Evolutionary conservation across 805 yeast genomes (phyloP), one percentile per base, ranked within the genome.

Genomic region (Lipomyces kockii): DNA sequence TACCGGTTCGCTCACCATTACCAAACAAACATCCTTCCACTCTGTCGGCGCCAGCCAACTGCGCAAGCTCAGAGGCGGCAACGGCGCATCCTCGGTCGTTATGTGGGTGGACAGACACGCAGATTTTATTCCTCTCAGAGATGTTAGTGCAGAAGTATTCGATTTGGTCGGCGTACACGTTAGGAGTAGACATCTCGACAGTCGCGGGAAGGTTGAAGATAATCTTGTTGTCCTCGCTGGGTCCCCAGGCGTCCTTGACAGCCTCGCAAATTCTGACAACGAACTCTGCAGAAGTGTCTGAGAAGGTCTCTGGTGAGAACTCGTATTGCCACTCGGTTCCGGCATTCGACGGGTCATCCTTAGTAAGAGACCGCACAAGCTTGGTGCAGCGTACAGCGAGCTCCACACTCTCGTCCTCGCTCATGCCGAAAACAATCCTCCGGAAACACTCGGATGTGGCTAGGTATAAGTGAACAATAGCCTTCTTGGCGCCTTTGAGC

Each of bases 1-100:
- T 90, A 71, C 96, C 96, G 3, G 96, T 90, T 78, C 96, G 86
- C 81, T 90, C 96, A 72, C 96, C 95, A 75, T 90, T 90, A 61
- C 95, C 96, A 74, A 90, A 90, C 59, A 90, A 79, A 80, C 94
- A 90, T 27, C 96, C 96, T 79, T 90, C 96, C 32, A 90, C 90
- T 78, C 96, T 85, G 77, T 90, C 92, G n/a, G 92, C 96, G 63
- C 96, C 96, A 2, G 92, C 96, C 78, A 90, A 75, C 75, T 87
- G 88, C 58, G 90, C 96, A 65, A 90, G 83, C 78, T 90, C 96
- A 2, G 92, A 89, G 46, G 95, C 95, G 11, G 94, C 95, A n/a
- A 90, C 93, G 14, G 90, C 93, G 77, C 94, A 89, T 27, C 96
- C 96, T 75, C 96, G 84, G 79, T 90, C 95, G 73, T 90, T 90